Evolutionary conservation across 2,329 filamentous ascomycete species (phyloP).

Genomic region (Aschersonia sp.): DNA sequence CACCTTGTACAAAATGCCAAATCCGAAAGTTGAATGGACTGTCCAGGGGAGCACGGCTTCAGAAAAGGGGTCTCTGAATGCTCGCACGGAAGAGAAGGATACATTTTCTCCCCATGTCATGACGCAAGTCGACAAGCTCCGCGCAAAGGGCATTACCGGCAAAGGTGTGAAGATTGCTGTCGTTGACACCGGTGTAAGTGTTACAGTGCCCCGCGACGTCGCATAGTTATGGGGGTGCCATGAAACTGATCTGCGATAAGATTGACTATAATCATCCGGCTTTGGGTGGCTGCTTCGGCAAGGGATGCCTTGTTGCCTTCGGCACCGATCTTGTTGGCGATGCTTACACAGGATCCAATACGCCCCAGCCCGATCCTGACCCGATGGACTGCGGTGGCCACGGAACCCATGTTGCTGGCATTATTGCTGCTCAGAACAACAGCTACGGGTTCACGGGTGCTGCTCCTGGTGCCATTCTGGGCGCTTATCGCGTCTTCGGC

Average conservation of each 20-base stretch:
- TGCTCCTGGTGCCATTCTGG: slow-evolving; percentile 39
- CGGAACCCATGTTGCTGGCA: slow-evolving; percentile 48
- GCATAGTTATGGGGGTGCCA: too few relatives aligned
- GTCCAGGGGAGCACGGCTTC: slow-evolving; percentile 14
- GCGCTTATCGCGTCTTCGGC: slow-evolving; percentile 42
- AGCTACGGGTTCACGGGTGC: slow-evolving; percentile 40
- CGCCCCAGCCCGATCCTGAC: slow-evolving; percentile 29
- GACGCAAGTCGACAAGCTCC: slow-evolving; percentile 41
- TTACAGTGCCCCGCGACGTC: not conserved
- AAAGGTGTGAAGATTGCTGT: slow-evolving; percentile 38
- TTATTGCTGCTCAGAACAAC: slow-evolving; percentile 43
- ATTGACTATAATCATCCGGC: slow-evolving; percentile 49
- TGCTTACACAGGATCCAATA: slow-evolving; percentile 25
- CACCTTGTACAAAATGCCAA: slow-evolving; percentile 27
- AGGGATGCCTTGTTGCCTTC: slow-evolving; percentile 40
- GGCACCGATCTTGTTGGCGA: slow-evolving; percentile 46
- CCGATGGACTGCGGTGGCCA: slow-evolving; percentile 44
- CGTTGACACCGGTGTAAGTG: slow-evolving; percentile 37
- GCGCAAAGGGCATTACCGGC: slow-evolving; percentile 30
- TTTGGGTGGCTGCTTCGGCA: slow-evolving; percentile 49
- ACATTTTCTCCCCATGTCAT: slow-evolving; percentile 36
- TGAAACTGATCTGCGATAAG: slow-evolving; percentile 11
- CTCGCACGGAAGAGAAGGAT: slow-evolving; percentile 10
- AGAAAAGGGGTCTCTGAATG: slow-evolving; percentile 4
- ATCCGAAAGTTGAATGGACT: slow-evolving; percentile 29